These are phyloP conservation scores for Alternaria atra DNA, from an alignment of 2,329 filamentous ascomycete genomes.

Conservation along the genomic window DNA sequence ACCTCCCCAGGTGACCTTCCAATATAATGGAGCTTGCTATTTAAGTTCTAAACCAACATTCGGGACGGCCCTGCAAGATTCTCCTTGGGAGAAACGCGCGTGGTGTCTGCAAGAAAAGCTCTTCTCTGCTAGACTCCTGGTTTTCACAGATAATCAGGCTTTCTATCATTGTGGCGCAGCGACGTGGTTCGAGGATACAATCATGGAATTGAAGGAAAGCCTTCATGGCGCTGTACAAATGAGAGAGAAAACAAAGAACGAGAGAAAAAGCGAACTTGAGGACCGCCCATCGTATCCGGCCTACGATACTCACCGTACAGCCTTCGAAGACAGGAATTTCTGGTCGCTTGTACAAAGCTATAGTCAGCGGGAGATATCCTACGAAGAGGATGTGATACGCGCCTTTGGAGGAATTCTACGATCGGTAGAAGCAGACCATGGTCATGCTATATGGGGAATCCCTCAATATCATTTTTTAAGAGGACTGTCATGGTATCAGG, in stretches of 20 bases:
- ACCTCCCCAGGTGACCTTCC: background rate
- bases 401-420: slow-evolving; percentile 12
- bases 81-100: slow-evolving; percentile 12
- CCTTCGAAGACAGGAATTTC: background rate
- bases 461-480: slow-evolving; percentile 2
- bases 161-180: background rate
- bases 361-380: slow-evolving; percentile 9
- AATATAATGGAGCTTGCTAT: background rate
- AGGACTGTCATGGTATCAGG: background rate
- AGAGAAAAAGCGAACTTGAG: too few relatives aligned
- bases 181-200: background rate
- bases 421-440: slow-evolving; percentile 2
- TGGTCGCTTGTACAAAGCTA: slow-evolving; percentile 5
- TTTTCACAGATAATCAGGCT: background rate
- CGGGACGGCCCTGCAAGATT: background rate
- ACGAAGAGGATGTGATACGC: slow-evolving; percentile 10
- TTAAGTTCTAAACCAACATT: background rate
- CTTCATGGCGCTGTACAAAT: background rate
- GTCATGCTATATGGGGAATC: slow-evolving; percentile 7
- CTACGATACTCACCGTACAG: background rate
- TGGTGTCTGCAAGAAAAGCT: slow-evolving; percentile 21
- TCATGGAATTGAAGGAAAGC: background rate
- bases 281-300: background rate
- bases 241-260: background rate
- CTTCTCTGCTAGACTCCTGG: slow-evolving; percentile 9